Conservation (phyloP, 306 rosid genomes). For the Acacia confusa region DNA sequence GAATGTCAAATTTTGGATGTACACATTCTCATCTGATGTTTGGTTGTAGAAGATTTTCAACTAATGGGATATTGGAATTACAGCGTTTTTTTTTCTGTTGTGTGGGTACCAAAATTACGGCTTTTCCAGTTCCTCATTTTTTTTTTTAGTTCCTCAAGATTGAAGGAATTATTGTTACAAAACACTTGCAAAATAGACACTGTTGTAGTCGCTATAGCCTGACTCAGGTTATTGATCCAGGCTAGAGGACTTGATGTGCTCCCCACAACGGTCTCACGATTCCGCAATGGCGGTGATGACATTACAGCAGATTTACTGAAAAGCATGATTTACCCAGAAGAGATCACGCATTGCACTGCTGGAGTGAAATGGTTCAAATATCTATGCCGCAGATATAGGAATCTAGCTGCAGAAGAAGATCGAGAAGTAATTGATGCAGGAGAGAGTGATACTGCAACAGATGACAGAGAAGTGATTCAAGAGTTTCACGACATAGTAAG, state of each 20-base stretch:
- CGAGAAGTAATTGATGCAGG: conserved; percentile 23
- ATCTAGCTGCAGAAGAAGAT: conserved; percentile 22
- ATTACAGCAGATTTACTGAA: conserved; percentile 75
- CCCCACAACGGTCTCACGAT: conserved; percentile 74
- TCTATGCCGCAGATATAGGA: conserved; percentile 49
- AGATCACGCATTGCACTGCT: conserved; percentile 84
- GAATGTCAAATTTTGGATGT: not conserved
- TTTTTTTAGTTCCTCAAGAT: not conserved
- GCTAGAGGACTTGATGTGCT: conserved; percentile 87
- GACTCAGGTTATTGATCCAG: conserved; percentile 37
- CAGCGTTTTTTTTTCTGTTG: not conserved
- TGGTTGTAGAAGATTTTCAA: not conserved
- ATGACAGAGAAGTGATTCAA: conserved; percentile 45
- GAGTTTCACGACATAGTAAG: conserved; percentile 78
- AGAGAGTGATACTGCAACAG: conserved; percentile 24
- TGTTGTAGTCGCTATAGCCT: conserved; percentile 9
- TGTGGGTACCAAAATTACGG: no score
- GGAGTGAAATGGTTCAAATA: conserved; percentile 87
- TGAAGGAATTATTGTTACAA: not conserved
- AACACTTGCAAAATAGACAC: not conserved
- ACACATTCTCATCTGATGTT: not conserved
- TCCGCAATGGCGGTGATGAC: conserved; percentile 68
- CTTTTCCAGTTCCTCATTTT: not conserved
- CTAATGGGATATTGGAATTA: not conserved
- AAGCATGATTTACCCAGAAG: conserved; percentile 79